Evolutionary conservation across 2,329 filamentous ascomycete species (phyloP), one percentile per base, ranked within the genome.

Genomic region (Corynespora cassiicola): DNA sequence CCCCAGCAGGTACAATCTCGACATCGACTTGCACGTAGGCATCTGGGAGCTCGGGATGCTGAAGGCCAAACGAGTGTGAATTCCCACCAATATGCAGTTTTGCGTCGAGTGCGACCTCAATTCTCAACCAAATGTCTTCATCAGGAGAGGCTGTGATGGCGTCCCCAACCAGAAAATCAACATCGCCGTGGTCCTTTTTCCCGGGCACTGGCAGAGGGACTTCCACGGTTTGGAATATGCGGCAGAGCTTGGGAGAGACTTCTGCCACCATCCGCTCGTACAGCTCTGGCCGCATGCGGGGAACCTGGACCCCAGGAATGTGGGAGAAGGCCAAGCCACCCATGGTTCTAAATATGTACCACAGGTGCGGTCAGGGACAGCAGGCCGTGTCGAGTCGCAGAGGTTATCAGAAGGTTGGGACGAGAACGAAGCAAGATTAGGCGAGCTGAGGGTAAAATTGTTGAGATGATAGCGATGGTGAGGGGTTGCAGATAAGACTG

Each of bases 161-260:
- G 32, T n/a, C n/a, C n/a, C n/a, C n/a, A 2, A 88, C 76, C 2
- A 90, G 65, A 42, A 91, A 74, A 65, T 94, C 88, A 23, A 95
- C 70, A 50, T 94, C 89, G 14, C 88, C 89, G 55, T 82, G 78
- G 51, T 83, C 79, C 0, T 50, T 26, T 65, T 94, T 94, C 1
- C 63, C 83, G 0, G 88, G 87, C 0, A 80, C 85, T 50, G 90
- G 86, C 18, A 85, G 78, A 0, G 87, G 83, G 0, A 78, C 75
- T 1, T 74, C 77, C 4, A 87, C 81, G 6, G 69, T 70, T 0
- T 68, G 36, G 52, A 81, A 89, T 3, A 85, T 66, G 1, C 69
- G 52, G 1, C 67, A 63, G 0, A 88, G 75, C 2, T 75, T 62
- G 0, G 57, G 39, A 17, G 75, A 69, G 43, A 77, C 80, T 1